Conservation (phyloP, 2,329 filamentous ascomycete species). For the Colletotrichum brevisporum region DNA sequence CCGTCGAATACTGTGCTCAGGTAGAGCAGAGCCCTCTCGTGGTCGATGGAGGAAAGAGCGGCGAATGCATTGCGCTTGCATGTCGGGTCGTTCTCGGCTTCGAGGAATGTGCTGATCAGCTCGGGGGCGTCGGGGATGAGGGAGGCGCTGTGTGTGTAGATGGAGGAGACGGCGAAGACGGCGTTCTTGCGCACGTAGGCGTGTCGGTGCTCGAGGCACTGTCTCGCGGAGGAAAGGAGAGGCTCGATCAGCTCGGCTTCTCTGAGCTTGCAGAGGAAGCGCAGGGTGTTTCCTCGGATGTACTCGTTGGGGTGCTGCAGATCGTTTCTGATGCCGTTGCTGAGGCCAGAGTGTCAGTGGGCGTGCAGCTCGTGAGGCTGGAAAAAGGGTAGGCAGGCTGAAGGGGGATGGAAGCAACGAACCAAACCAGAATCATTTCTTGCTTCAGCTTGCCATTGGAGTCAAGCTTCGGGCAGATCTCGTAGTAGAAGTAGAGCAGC, state of each 20-base stretch:
- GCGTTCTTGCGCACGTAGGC: slow-evolving; percentile 99
- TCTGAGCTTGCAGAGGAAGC: slow-evolving; percentile 95
- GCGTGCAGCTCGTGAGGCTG: not conserved
- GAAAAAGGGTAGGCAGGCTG: not conserved
- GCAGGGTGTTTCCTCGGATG: slow-evolving; percentile 96
- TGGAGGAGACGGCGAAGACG: slow-evolving; percentile 93
- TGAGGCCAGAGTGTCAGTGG: slow-evolving; percentile 54
- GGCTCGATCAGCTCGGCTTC: slow-evolving; percentile 97
- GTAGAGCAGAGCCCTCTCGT: slow-evolving; percentile 92
- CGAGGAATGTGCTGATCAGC: slow-evolving; percentile 89
- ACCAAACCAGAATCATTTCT: slow-evolving; percentile 99
- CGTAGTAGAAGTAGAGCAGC: slow-evolving; percentile 98
- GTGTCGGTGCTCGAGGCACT: slow-evolving; percentile 95
- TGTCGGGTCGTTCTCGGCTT: slow-evolving; percentile 91
- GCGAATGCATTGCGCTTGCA: slow-evolving; percentile 99
- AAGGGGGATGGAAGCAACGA: slow-evolving; percentile 47
- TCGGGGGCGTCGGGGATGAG: slow-evolving; percentile 97
- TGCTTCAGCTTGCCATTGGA: slow-evolving; percentile 95
- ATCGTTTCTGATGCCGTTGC: slow-evolving; percentile 98
- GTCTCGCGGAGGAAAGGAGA: slow-evolving; percentile 90
- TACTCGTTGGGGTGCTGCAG: slow-evolving; percentile 98
- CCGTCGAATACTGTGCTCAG: slow-evolving; percentile 91
- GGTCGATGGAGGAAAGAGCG: slow-evolving; percentile 89
- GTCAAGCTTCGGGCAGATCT: slow-evolving; percentile 98
- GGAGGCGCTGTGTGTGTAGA: slow-evolving; percentile 89